phyloP scores from a whole-genome alignment of 768 basidiomycete genomes.

The Suillus placidus region DNA sequence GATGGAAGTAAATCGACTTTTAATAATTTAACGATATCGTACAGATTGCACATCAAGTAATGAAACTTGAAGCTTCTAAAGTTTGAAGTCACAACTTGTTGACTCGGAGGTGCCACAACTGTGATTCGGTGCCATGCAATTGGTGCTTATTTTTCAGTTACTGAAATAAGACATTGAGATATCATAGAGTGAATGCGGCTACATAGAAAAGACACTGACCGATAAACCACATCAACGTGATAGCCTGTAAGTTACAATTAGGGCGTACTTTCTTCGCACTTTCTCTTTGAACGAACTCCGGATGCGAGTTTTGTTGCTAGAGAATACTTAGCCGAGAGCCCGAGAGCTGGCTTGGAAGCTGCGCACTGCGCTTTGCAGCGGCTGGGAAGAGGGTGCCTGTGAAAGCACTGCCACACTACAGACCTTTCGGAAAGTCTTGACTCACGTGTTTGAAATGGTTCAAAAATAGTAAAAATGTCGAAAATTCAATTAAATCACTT shows the following conservation, averaged over 20 bases:
- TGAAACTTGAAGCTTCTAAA: background rate
- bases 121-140: background rate
- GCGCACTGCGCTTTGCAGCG: background rate
- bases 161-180: background rate
- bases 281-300: background rate
- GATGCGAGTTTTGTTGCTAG: background rate
- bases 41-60: background rate
- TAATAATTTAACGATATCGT: background rate
- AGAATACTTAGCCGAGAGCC: background rate
- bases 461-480: too few relatives aligned
- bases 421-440: too few relatives aligned
- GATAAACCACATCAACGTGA: background rate
- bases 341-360: background rate
- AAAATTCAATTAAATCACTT: too few relatives aligned
- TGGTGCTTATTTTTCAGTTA: background rate
- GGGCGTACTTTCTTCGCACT: background rate
- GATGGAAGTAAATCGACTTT: background rate
- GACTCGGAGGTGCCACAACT: background rate
- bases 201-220: background rate
- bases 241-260: background rate
- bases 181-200: background rate
- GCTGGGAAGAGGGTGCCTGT: background rate
- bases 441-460: too few relatives aligned
- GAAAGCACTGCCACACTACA: conserved; percentile 1
- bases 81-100: background rate